Percentiles rank a stretch among this genome's conserved stretches.
phyloP scores from a whole-genome alignment of 1,139 yeast species.

The Debaryomyces udenii region DNA sequence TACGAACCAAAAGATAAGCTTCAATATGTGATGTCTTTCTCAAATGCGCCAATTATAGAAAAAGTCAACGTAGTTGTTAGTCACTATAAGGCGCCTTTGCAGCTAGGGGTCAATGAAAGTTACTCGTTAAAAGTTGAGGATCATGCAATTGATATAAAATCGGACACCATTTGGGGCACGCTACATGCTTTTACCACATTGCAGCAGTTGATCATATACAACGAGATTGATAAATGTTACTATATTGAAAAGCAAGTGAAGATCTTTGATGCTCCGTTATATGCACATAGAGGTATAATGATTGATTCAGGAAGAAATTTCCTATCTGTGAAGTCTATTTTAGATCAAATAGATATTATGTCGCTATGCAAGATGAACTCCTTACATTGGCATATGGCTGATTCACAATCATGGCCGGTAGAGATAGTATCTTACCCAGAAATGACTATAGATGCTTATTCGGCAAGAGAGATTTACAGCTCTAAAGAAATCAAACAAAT shows the following conservation, averaged over 20 bases:
- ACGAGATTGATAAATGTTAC: constrained; percentile 21
- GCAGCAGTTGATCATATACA: constrained; percentile 44
- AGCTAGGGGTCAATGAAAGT: constrained; percentile 46
- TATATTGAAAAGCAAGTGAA: constrained; percentile 38
- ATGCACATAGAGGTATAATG: constrained; percentile 49
- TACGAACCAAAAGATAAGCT: constrained; percentile 12
- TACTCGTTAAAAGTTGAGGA: constrained; percentile 29
- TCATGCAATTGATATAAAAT: constrained; percentile 25
- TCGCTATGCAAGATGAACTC: constrained; percentile 44
- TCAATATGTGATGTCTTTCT: not conserved
- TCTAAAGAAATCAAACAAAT: constrained; percentile 34
- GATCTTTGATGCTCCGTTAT: constrained; percentile 42
- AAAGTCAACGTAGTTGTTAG: constrained; percentile 21
- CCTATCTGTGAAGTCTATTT: constrained; percentile 30
- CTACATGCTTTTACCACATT: constrained; percentile 48
- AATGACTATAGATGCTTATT: constrained; percentile 49
- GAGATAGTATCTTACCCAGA: constrained; percentile 38
- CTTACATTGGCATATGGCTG: constrained; percentile 52
- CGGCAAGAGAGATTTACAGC: constrained; percentile 36
- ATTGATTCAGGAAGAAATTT: constrained; percentile 50
- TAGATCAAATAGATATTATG: constrained; percentile 47
- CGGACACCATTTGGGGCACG: constrained; percentile 50
- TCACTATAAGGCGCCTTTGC: constrained; percentile 34
- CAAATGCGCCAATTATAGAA: constrained; percentile 1
- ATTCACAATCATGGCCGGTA: constrained; percentile 53